These are phyloP conservation scores for Polygonum aviculare DNA, from an alignment of 148 eudicot species.

Conservation along the genomic window DNA sequence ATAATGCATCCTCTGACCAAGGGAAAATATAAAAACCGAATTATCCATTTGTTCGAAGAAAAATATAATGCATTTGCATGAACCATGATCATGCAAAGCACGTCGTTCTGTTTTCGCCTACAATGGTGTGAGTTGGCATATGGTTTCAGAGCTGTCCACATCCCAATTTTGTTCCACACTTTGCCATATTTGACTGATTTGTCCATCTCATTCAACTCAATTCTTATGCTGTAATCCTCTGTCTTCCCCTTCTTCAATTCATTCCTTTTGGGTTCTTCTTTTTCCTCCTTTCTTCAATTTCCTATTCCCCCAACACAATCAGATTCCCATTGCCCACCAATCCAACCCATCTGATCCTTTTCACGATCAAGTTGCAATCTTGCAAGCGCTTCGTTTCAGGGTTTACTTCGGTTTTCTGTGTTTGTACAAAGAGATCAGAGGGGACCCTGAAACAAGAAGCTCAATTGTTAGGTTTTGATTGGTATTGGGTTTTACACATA, in stretches of 20 bases:
- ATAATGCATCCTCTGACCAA: not conserved
- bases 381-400: not conserved
- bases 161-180: not conserved
- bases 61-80: not conserved
- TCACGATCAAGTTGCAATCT: not conserved
- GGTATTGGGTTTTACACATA: not conserved
- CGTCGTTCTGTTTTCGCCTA: not conserved
- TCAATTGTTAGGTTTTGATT: not conserved
- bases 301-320: not conserved
- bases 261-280: not conserved
- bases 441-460: not conserved
- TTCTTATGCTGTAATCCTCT: not conserved
- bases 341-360: not conserved
- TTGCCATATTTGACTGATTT: not conserved
- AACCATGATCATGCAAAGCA: not conserved
- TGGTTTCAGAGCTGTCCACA: not conserved
- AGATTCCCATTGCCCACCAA: no score
- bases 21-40: not conserved
- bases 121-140: not conserved
- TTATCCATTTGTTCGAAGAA: not conserved
- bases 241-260: not conserved
- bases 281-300: not conserved
- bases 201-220: not conserved
- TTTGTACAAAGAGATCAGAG: no score
- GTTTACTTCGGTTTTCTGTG: not conserved